phyloP scores from a whole-genome alignment of 495 filamentous ascomycete genomes.

The Cladorrhinum samala region DNA sequence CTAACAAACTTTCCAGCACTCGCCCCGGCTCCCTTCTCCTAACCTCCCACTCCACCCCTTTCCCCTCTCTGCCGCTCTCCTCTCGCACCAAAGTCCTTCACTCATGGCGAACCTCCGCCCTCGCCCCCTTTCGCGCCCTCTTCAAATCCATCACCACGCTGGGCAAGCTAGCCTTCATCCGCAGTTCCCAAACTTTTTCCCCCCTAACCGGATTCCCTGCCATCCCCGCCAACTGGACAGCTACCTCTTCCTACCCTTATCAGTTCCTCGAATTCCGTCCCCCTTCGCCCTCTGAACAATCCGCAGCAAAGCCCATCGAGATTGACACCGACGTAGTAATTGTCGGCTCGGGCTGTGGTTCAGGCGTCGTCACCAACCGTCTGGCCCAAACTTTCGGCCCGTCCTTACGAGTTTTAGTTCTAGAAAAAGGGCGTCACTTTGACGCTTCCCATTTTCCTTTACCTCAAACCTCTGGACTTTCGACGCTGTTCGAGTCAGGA shows the following conservation, averaged over 20 bases:
- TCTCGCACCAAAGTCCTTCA: conserved; percentile 56
- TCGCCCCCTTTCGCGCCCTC: conserved; percentile 51
- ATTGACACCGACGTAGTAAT: conserved; percentile 79
- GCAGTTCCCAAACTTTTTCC: conserved; percentile 50
- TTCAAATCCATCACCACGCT: conserved; percentile 52
- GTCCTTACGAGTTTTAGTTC: conserved; percentile 67
- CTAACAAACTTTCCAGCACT: conserved; percentile 47
- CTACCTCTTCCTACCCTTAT: conserved; percentile 39
- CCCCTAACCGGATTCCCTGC: conserved; percentile 58
- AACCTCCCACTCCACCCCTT: conserved; percentile 56
- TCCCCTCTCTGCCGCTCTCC: conserved; percentile 56
- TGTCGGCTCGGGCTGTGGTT: conserved; percentile 82
- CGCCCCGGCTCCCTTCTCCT: conserved; percentile 60
- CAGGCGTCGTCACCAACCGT: conserved; percentile 75
- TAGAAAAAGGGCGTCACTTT: conserved; percentile 57
- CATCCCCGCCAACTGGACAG: conserved; percentile 54
- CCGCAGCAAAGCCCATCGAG: conserved; percentile 25
- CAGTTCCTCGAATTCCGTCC: conserved; percentile 46
- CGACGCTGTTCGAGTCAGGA: conserved; percentile 66
- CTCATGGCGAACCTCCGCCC: conserved; percentile 51
- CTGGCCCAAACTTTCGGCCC: conserved; percentile 55
- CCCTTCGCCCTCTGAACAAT: conserved; percentile 22
- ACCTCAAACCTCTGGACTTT: conserved; percentile 48
- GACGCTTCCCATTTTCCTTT: conserved; percentile 58
- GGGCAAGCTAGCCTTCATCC: conserved; percentile 53